These are phyloP conservation scores for Nannochloropsis salina DNA, from an alignment of 108 stramenopile species.

Conservation along the genomic window DNA sequence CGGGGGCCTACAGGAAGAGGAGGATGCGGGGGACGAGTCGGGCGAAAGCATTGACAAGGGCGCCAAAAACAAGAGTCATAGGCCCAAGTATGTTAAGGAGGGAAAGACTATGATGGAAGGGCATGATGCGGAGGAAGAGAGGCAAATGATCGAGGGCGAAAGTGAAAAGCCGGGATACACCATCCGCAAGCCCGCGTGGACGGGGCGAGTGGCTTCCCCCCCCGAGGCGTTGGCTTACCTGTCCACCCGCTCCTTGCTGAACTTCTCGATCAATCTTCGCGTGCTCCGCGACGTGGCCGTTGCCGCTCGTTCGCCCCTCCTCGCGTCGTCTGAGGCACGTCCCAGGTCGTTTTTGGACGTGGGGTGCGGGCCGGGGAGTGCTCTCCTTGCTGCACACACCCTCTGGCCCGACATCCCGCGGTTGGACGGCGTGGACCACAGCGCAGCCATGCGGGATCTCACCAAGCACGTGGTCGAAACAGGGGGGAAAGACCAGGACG, in stretches of 20 bases:
- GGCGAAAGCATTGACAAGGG: neutral
- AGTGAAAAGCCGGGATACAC: neutral
- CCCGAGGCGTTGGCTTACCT: neutral
- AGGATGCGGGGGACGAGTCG: neutral
- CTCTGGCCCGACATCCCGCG: neutral
- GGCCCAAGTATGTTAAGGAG: neutral
- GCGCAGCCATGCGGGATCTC: neutral
- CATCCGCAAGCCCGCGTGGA: neutral
- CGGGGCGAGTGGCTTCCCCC: conserved; percentile 15
- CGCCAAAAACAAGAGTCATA: neutral
- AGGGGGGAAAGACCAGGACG: neutral
- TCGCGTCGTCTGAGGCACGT: neutral
- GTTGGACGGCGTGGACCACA: conserved; percentile 12
- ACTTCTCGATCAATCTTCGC: neutral
- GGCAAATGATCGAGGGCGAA: neutral
- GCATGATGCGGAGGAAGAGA: neutral
- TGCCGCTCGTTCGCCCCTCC: neutral
- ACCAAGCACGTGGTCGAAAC: neutral
- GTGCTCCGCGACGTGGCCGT: neutral
- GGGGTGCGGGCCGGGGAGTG: conserved; percentile 8
- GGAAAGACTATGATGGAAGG: neutral
- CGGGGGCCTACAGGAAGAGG: neutral
- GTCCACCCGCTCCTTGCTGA: neutral
- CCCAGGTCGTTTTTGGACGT: conserved; percentile 8
- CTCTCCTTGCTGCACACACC: neutral